Evolutionary conservation across 768 basidiomycete genomes (phyloP), one percentile per base, ranked within the genome.

Genomic region (Exidia glandulosa): DNA sequence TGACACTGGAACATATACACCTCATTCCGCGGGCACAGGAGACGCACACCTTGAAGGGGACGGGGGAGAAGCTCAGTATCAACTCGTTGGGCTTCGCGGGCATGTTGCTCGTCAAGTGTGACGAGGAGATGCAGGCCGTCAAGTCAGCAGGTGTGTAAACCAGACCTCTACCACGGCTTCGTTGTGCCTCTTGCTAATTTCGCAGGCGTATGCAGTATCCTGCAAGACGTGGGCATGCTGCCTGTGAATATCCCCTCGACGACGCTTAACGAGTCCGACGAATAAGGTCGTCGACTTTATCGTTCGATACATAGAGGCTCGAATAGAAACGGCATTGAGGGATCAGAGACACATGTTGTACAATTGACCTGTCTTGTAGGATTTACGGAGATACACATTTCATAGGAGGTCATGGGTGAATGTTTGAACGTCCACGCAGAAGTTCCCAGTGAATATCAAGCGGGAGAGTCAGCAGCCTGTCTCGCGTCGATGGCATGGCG

Each of bases 51-150:
- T 71, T 88, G 3, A 62, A 71, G 58, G 77, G 75, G 56, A 81
- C 80, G 2, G 81, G 82, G n/a, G 79, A 82, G 33, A 62, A 71
- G 58, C 66, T 97, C 30, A 81, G 82, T 66, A 77, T 97, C 47
- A 96, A 97, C 70, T 80, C 94, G 50, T 78, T 96, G 55, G 94
- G 90, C 14, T 96, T 87, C 69, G 88, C 91, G 6, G 94, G 94
- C 1, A 83, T 90, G 85, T 66, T 96, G 62, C 80, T 96, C 59
- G 91, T 90, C 29, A 91, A 88, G 75, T 91, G 87, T 63, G 82
- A 87, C 58, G 77, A 77, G 23, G 91, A 94, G 72, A 70, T 91
- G 56, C 81, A 84, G 59, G 80, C 78, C 2, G 79, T 96, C 45
- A 81, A 81, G 70, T 71, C 74, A 60, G 84, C 86, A 69, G 80